Conservation (phyloP, 768 basidiomycete species). For the Plicaturopsis crispa region DNA sequence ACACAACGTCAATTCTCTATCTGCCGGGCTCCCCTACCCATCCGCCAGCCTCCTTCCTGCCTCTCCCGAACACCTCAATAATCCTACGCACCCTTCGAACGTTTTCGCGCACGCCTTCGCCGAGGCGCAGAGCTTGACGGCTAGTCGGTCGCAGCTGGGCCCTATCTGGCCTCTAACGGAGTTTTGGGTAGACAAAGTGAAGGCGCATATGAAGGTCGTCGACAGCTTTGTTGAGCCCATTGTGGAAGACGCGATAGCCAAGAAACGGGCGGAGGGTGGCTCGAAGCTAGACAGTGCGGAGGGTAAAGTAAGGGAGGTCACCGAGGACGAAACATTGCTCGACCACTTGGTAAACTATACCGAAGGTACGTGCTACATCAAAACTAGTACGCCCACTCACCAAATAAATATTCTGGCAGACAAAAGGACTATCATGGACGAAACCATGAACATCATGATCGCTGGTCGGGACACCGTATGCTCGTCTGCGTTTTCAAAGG, state of each 20-base stretch:
- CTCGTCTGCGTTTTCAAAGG: not conserved
- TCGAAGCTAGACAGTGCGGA: slow-evolving; percentile 12
- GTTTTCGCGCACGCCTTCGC: slow-evolving; percentile 25
- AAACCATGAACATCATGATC: slow-evolving; percentile 28
- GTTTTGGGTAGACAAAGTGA: slow-evolving; percentile 22
- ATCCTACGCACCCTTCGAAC: not conserved
- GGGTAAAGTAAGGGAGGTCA: slow-evolving; percentile 17
- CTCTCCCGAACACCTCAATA: not conserved
- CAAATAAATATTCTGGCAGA: no score
- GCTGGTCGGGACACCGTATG: slow-evolving; percentile 27
- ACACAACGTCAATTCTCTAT: slow-evolving; percentile 16
- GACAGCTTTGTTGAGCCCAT: slow-evolving; percentile 33
- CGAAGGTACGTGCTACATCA: slow-evolving; percentile 29
- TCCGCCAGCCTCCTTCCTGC: slow-evolving; percentile 2
- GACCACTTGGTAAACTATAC: slow-evolving; percentile 49
- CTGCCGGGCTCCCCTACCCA: slow-evolving; percentile 13
- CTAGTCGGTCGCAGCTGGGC: slow-evolving; percentile 21
- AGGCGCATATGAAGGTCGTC: slow-evolving; percentile 28
- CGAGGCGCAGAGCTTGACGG: slow-evolving; percentile 21
- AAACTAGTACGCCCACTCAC: no score
- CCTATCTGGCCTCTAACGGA: slow-evolving; percentile 32
- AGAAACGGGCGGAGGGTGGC: slow-evolving; percentile 11
- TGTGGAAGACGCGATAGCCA: slow-evolving; percentile 25
- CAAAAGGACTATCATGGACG: slow-evolving; percentile 22
- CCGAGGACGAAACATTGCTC: slow-evolving; percentile 37